These are phyloP conservation scores for Dalbergia oliveri DNA, from an alignment of 306 rosid genomes.

Conservation along the genomic window DNA sequence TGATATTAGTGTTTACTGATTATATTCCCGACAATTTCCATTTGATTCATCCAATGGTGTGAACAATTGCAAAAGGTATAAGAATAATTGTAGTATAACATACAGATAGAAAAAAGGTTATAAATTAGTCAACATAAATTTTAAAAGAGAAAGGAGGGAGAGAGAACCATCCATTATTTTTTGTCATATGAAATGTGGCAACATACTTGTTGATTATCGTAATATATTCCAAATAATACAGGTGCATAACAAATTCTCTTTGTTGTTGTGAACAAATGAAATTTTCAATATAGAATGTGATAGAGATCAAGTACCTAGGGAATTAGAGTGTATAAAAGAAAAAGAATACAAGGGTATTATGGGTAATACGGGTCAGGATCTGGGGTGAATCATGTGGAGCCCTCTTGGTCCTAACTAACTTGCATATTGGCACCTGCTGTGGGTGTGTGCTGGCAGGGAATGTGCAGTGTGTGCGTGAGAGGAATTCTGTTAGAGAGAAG, in stretches of 20 bases:
- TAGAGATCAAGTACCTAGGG: too few species aligned
- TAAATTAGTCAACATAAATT: background rate
- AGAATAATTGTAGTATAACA: background rate
- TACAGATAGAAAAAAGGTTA: background rate
- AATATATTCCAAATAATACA: background rate
- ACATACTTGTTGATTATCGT: constrained; percentile 15
- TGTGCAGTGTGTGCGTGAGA: too few species aligned
- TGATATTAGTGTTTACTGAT: background rate
- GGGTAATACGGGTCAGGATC: too few species aligned
- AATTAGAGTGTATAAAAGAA: too few species aligned
- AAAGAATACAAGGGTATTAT: too few species aligned
- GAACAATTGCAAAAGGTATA: background rate
- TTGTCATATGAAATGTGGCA: background rate
- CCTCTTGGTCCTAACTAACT: too few species aligned
- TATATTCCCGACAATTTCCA: background rate
- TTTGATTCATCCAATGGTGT: background rate
- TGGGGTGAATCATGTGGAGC: too few species aligned
- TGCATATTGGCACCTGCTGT: too few species aligned
- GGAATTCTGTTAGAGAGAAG: too few species aligned
- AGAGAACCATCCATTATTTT: background rate
- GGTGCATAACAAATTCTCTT: background rate
- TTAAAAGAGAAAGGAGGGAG: background rate
- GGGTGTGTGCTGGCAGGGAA: too few species aligned
- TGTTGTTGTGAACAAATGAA: background rate
- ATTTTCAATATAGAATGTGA: constrained; percentile 1